Conservation (phyloP, 495 filamentous ascomycete genomes). For the Neurospora sp. region DNA sequence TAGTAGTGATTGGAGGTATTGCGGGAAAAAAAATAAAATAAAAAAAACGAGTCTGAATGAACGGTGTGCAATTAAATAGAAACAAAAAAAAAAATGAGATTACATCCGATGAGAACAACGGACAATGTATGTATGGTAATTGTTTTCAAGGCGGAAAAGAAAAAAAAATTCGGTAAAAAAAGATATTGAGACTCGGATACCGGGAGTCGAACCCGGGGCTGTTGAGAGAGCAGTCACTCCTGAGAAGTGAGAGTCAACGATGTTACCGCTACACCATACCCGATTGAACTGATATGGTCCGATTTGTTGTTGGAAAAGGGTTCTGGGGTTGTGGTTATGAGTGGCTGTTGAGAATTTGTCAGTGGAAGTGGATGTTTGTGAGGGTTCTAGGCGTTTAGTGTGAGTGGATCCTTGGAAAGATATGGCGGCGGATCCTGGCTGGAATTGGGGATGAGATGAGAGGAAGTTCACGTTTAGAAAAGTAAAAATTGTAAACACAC, state of each 20-base stretch:
- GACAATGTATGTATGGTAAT: too few species aligned
- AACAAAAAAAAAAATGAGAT: too few species aligned
- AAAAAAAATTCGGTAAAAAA: not conserved
- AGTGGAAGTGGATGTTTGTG: not conserved
- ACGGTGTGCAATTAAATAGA: too few species aligned
- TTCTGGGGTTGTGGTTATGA: not conserved
- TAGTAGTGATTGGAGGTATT: not conserved
- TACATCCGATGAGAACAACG: too few species aligned
- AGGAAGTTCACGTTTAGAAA: not conserved
- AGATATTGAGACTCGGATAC: not conserved
- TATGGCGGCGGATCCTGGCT: not conserved
- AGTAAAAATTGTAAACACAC: too few species aligned
- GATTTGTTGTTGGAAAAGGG: not conserved
- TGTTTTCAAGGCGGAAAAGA: not conserved
- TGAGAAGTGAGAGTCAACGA: too few species aligned
- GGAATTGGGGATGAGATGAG: not conserved
- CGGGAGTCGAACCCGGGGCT: not conserved
- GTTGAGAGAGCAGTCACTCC: too few species aligned
- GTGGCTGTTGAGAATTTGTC: not conserved
- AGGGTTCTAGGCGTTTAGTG: not conserved
- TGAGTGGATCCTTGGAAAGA: not conserved
- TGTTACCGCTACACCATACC: too few species aligned
- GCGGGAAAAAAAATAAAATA: not conserved
- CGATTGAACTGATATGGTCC: not conserved
- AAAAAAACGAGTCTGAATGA: too few species aligned